Conservation (phyloP, 768 basidiomycete species). For the Lactarius akahatsu region DNA sequence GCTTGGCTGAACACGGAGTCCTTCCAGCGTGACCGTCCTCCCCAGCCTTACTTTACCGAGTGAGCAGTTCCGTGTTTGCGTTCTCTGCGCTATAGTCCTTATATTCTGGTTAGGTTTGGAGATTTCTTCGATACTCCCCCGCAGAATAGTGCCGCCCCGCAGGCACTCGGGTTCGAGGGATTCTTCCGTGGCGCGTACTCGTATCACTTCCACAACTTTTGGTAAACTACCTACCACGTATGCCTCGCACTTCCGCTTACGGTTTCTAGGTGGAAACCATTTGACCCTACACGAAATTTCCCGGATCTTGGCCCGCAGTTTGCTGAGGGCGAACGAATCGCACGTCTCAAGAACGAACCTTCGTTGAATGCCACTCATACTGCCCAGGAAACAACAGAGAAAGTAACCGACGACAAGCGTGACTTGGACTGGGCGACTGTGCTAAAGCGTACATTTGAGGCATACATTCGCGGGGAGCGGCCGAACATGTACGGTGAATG, state of each 20-base stretch:
- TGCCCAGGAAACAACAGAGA: constrained; percentile 40
- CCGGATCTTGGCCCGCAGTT: constrained; percentile 89
- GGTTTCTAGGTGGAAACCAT: constrained; percentile 84
- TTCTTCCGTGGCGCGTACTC: constrained; percentile 96
- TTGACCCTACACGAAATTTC: constrained; percentile 91
- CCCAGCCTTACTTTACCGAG: constrained; percentile 92
- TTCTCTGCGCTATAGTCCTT: neutral
- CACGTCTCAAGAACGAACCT: constrained; percentile 45
- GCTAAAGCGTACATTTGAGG: constrained; percentile 92
- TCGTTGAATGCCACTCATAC: constrained; percentile 20
- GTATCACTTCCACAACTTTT: constrained; percentile 95
- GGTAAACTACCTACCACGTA: constrained; percentile 47
- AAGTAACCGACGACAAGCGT: constrained; percentile 62
- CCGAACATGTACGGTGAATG: constrained; percentile 97
- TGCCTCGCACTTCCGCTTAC: constrained; percentile 3
- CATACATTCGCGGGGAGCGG: constrained; percentile 83
- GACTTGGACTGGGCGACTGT: constrained; percentile 94
- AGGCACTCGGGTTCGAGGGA: constrained; percentile 87
- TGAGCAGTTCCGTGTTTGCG: constrained; percentile 38
- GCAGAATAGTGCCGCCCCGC: constrained; percentile 73
- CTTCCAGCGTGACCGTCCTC: constrained; percentile 88
- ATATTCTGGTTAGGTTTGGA: constrained; percentile 57
- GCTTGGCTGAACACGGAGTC: constrained; percentile 95
- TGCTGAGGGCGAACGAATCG: constrained; percentile 67
- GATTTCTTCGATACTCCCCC: constrained; percentile 86